Conservation (phyloP, 352 stramenopile species). For the Hyaloperonospora arabidopsidis region DNA sequence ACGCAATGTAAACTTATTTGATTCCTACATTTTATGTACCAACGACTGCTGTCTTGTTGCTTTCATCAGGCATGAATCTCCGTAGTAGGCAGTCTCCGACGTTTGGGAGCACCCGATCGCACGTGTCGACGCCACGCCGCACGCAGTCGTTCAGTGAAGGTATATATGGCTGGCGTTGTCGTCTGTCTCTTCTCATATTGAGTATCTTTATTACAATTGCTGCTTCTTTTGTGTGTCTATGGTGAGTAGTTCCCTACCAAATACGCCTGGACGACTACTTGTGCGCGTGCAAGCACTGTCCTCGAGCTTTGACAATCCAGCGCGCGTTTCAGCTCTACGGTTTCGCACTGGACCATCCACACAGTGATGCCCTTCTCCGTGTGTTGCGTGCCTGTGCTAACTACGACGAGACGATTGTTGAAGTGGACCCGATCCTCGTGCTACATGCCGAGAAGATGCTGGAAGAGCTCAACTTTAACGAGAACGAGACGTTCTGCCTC, state of each 20-base stretch:
- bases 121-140: conserved; percentile 9
- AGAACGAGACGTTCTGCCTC: conserved; percentile 53
- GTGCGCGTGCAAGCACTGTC: conserved; percentile 58
- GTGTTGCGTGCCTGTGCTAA: conserved; percentile 56
- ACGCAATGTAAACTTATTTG: neutral
- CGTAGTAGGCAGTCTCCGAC: conserved; percentile 23
- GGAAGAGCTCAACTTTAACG: conserved; percentile 32
- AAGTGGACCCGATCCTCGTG: conserved; percentile 34
- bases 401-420: conserved; percentile 59
- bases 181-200: conserved; percentile 1
- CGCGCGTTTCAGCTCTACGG: conserved; percentile 35
- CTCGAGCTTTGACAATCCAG: conserved; percentile 42
- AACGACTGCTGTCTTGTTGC: neutral
- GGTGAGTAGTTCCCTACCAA: conserved; percentile 5
- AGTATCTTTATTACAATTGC: neutral
- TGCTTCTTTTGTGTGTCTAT: neutral
- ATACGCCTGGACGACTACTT: conserved; percentile 44
- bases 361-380: conserved; percentile 34
- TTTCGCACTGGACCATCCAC: conserved; percentile 27
- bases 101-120: conserved; percentile 19
- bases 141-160: conserved; percentile 23
- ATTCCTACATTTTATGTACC: neutral
- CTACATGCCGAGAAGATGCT: conserved; percentile 48
- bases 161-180: conserved; percentile 1
- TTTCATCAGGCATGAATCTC: conserved; percentile 21